These are phyloP conservation scores for Climacium dendroides DNA, from an alignment of 225 moss, liverwort and hornwort genomes.

Conservation along the genomic window DNA sequence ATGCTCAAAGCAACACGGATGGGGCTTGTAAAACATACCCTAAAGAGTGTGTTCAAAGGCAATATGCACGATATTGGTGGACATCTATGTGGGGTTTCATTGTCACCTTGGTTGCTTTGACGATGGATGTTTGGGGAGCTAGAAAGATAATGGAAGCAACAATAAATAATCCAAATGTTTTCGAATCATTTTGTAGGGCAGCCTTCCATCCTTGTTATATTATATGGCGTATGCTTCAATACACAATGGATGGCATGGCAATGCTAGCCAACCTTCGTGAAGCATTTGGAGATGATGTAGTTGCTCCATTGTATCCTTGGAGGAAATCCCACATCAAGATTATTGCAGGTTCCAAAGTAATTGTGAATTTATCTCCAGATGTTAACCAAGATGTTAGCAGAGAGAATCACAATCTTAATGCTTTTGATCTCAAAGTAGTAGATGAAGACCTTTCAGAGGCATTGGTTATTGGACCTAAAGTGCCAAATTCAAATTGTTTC, in stretches of 20 bases:
- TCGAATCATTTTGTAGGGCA: rapidly evolving
- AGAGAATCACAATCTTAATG: neutral
- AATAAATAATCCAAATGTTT: rapidly evolving
- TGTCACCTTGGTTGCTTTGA: neutral
- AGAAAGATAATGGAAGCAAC: rapidly evolving
- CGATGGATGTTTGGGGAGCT: neutral
- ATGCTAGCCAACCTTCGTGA: neutral
- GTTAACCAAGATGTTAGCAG: rapidly evolving
- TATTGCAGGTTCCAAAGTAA: rapidly evolving
- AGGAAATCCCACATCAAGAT: neutral
- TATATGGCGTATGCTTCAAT: too few species aligned
- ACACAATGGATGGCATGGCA: neutral
- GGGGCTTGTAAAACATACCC: neutral
- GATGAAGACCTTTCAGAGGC: neutral
- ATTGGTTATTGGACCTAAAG: neutral
- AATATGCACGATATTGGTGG: neutral
- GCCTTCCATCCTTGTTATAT: too few species aligned
- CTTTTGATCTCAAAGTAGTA: too few species aligned
- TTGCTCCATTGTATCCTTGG: neutral
- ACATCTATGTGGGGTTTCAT: neutral
- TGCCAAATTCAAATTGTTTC: neutral
- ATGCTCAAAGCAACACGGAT: rapidly evolving
- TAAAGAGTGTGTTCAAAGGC: neutral
- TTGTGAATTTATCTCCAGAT: neutral
- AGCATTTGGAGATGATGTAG: neutral